Conservation (phyloP, 2,329 filamentous ascomycete species). For the Epichloe amarillans region DNA sequence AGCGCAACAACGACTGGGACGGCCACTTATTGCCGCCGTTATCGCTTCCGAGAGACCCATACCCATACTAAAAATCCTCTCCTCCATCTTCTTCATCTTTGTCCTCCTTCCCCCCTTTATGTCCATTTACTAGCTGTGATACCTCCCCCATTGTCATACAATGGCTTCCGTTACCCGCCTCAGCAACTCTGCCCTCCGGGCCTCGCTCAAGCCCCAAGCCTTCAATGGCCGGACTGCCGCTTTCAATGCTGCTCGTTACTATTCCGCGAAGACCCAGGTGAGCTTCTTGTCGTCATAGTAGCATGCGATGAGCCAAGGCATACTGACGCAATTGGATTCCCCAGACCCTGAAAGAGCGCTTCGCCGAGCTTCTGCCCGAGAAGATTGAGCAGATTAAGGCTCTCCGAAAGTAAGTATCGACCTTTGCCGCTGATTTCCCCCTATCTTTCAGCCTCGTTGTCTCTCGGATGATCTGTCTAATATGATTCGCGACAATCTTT, state of each 20-base stretch:
- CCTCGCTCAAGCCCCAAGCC: conserved; percentile 54
- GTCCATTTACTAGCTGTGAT: not conserved
- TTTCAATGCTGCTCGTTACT: conserved; percentile 77
- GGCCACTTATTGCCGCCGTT: not conserved
- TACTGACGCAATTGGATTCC: conserved; percentile 2
- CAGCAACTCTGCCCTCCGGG: conserved; percentile 68
- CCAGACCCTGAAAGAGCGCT: conserved; percentile 94
- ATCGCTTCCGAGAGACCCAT: conserved; percentile 5
- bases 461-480: not conserved
- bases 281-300: conserved; percentile 11
- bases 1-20: not conserved
- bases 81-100: conserved; percentile 19
- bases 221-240: conserved; percentile 56
- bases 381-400: conserved; percentile 99
- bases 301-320: not conserved
- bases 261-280: conserved; percentile 88
- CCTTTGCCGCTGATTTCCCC: not conserved
- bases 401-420: conserved; percentile 66
- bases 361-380: conserved; percentile 86
- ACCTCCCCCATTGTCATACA: conserved; percentile 20
- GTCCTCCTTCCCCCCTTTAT: conserved; percentile 12
- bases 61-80: conserved; percentile 16
- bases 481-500: conserved; percentile 9
- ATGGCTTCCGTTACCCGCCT: conserved; percentile 81
- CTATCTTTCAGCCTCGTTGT: not conserved